Evolutionary conservation across 495 filamentous ascomycete genomes (phyloP), one percentile per base, ranked within the genome.

Genomic region (Daldinia caldariorum): DNA sequence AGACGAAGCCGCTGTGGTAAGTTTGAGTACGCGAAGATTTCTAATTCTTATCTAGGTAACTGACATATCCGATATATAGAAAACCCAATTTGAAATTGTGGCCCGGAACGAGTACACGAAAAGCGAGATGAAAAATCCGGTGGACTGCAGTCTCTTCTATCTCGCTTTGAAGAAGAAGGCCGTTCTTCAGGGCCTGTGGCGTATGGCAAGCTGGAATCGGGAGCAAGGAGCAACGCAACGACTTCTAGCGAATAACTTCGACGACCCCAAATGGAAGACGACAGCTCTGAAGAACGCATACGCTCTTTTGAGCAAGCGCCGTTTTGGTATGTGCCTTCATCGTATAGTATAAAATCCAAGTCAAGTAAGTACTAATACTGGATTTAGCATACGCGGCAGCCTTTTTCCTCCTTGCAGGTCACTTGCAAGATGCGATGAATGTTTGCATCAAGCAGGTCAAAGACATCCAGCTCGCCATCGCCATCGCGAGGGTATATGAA

Each of bases 201-300:
- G 95, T 16, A 97, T 99, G 89, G 95, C 96, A 16, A 85, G 83
- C 39, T 95, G 95, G 93, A 89, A 95, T 73, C 86, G 85, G 55
- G 95, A 99, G 77, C 96, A 97, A 79, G 80, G 71, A 8, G 86
- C 89, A 0, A 99, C 95, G 8, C 86, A 87, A 55, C 86, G 83
- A 58, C 82, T 99, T 26, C 79, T 99, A 16, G 85, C 89, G 6
- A 96, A 97, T 70, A 91, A 97, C 77, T 99, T 99, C 79, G 82
- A 87, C 4, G 91, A 97, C 61, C 81, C 86, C 10, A 89, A 92
- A 67, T 97, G 95, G 93, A 91, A 88, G 80, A 97, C 92, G 1
- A 89, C 93, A 3, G 95, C 96, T 10, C 78, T 96, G 63, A 99
- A 99, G 79, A 99, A 99, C 74, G 95, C 95, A 1, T 99, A 97